Evolutionary conservation across 2,329 filamentous ascomycete species (phyloP).

Genomic region (Venturia effusa): DNA sequence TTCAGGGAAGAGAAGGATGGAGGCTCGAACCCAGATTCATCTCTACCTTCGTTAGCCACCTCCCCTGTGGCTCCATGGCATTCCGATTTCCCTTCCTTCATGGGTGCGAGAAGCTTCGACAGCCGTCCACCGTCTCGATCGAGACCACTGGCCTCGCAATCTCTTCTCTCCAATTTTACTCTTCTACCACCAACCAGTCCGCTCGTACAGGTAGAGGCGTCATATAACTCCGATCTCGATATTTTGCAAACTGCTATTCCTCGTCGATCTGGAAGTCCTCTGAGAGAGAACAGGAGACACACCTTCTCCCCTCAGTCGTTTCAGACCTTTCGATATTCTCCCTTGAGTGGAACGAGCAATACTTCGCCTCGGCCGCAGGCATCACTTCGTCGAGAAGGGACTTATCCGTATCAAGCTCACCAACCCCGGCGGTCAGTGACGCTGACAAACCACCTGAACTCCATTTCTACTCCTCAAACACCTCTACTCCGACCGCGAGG

Average conservation of each 20-base stretch:
- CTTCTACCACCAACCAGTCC: conserved; percentile 88
- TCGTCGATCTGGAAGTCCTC: conserved; percentile 30
- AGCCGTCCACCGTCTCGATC: conserved; percentile 17
- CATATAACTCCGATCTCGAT: conserved; percentile 71
- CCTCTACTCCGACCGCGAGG: conserved; percentile 44
- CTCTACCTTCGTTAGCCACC: conserved; percentile 25
- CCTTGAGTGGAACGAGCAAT: not conserved
- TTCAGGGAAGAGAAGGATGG: conserved; percentile 27
- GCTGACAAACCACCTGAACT: conserved; percentile 36
- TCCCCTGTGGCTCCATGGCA: conserved; percentile 51
- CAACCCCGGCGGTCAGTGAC: conserved; percentile 67
- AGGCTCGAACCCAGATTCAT: not conserved
- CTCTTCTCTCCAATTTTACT: conserved; percentile 68
- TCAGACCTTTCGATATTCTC: conserved; percentile 23
- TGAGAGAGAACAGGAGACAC: conserved; percentile 51
- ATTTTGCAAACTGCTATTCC: conserved; percentile 35
- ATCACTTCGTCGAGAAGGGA: conserved; percentile 46
- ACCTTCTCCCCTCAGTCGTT: conserved; percentile 58
- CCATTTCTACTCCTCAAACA: conserved; percentile 31
- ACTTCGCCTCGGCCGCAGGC: conserved; percentile 26
- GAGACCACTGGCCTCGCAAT: conserved; percentile 39
- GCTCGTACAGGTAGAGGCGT: conserved; percentile 60
- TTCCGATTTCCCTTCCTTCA: conserved; percentile 31
- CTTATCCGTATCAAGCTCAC: conserved; percentile 63
- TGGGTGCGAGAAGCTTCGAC: conserved; percentile 11